Base-by-base conservation (phyloP, 2,329 filamentous ascomycete genomes). In the Fusarium sp. region DNA sequence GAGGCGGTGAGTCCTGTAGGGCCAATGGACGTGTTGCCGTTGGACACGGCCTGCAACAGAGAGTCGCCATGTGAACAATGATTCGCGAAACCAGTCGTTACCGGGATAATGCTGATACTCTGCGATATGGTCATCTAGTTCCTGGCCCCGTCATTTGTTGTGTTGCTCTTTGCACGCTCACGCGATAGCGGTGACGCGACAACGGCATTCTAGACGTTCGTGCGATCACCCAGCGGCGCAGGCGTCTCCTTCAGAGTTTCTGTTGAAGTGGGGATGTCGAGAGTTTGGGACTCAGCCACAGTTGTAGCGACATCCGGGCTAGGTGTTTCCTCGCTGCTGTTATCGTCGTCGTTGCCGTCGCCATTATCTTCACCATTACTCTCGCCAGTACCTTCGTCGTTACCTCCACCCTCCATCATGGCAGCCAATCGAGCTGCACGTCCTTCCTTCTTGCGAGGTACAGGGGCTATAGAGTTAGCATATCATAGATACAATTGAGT, bases 401-500 rank as follows among this genome's bases (percentile, higher is more conserved):
- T 83, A 35, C 80, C 79, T 62, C 85, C 83, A 20, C 80, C 79
- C 64, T 85, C 83, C 82, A 86, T 85, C 81, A 87, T 84, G 33
- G 85, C 85, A 14, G 85, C 85, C 26, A 87, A 77, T 18, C 86
- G 83, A 41, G 86, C 85, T n/a, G 86, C 86, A 11, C 86, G 83
- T 37, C 86, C 86, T 78, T 87, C 86, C 73, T 87, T 87, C 78
- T 87, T 87, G 46, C 86, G 82, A 33, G 86, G 86, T 15, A 87
- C 82, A 8, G 86, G 86, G 15, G 85, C 85, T 85, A 40, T 6
- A 56, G 75, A 42, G 49, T 76, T 44, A 72, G 62, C 23, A 38
- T 15, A 14, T 26, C 37, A 13, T 17, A 2, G 11, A 18, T 37
- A 3, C 7, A 6, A 9, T 15, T 1, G 9, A 6, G 10, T 20